Evolutionary conservation across 768 basidiomycete genomes (phyloP).

Genomic region (Coprinopsis cinerea): DNA sequence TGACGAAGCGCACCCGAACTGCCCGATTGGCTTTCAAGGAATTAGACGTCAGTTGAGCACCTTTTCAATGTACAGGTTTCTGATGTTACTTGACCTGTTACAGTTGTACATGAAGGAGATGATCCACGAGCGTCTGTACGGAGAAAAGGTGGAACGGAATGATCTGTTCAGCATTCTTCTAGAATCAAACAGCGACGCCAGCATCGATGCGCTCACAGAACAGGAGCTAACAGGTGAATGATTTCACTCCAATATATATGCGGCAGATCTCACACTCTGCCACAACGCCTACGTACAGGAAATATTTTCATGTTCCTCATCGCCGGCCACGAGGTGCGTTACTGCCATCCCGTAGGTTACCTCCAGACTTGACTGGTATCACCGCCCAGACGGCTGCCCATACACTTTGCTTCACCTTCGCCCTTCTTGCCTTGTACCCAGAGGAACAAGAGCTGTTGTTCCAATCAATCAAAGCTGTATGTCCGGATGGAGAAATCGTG

Average conservation of each 20-base stretch:
- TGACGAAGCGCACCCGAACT: slow-evolving; percentile 27
- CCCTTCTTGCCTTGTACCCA: slow-evolving; percentile 33
- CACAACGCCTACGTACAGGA: slow-evolving; percentile 18
- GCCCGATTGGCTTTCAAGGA: slow-evolving; percentile 36
- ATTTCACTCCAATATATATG: no score
- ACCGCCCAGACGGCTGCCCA: slow-evolving; percentile 31
- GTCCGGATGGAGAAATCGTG: slow-evolving; percentile 25
- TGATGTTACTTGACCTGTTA: background rate
- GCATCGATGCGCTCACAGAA: slow-evolving; percentile 33
- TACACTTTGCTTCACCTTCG: slow-evolving; percentile 31
- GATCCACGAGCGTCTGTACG: slow-evolving; percentile 37
- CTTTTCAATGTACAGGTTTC: background rate
- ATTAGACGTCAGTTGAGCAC: slow-evolving; percentile 27
- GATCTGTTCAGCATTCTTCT: slow-evolving; percentile 51
- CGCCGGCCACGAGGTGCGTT: slow-evolving; percentile 51
- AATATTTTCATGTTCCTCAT: slow-evolving; percentile 50
- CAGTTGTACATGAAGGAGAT: slow-evolving; percentile 46
- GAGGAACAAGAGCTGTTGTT: slow-evolving; percentile 32
- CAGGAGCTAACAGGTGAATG: slow-evolving; percentile 34
- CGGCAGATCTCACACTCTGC: background rate
- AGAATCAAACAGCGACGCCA: slow-evolving; percentile 36
- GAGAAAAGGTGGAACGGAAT: slow-evolving; percentile 32
- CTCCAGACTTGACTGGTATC: background rate
- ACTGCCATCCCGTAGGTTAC: background rate
- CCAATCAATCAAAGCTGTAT: slow-evolving; percentile 26